Evolutionary conservation across 768 basidiomycete species (phyloP), one percentile per base, ranked within the genome.

Genomic region (Russula abietina): DNA sequence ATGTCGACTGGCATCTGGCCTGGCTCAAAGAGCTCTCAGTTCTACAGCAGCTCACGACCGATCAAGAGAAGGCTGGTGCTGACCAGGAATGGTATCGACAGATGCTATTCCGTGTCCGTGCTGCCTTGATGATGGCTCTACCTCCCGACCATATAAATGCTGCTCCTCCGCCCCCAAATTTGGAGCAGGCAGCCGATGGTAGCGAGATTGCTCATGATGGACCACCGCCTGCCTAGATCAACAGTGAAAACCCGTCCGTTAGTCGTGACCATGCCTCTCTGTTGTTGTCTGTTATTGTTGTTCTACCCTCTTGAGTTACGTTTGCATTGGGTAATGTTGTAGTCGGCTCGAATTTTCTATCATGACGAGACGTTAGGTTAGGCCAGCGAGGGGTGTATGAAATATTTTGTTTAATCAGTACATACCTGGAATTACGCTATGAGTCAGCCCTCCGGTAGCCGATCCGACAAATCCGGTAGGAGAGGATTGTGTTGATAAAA

Each of bases 81-180:
- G 89, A 89, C 55, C 84, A 83, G 50, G 91, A 93, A 65, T 93
- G 91, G 91, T 93, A 86, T 69, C 77, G 87, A 65, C 86, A 89
- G 83, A 92, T 93, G 89, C 71, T 91, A 10, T 79, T 89, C 70
- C 83, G 88, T n/a, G 84, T 92, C 48, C 79, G 91, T 59, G 80
- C 79, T 49, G 87, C 87, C 19, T 77, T 91, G 65, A 83, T 91
- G 82, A 83, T 68, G 65, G 46, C 76, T 38, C 66, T 70, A 24
- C 65, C 59, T n/a, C 60, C 60, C 22, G 69, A 69, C 17, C 60
- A 56, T 46, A 56, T 63, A 36, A 55, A 52, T 46, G 48, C 48
- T 45, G 63, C 58, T 2, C 63, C 63, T 12, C 58, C 61, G 17
- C 67, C 65, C 7, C 67, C 67, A 14, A 61, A 61, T 50, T 59